These are phyloP conservation scores for Ophiobolus disseminans DNA, from an alignment of 2,329 filamentous ascomycete species.

Conservation along the genomic window DNA sequence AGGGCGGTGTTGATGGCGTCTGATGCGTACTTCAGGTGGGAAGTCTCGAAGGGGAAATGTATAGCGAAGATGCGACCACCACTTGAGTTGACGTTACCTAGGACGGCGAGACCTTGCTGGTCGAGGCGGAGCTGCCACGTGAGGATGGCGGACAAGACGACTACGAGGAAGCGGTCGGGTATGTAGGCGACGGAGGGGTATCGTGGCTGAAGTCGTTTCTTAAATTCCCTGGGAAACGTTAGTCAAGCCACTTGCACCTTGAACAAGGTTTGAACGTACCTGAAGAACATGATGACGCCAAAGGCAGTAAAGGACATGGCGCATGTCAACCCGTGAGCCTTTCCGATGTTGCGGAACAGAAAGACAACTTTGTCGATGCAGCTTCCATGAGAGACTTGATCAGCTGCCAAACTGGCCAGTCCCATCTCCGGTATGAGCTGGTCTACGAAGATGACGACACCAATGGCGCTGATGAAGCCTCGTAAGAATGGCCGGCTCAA, in stretches of 20 bases:
- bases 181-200: slow-evolving; percentile 85
- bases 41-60: slow-evolving; percentile 80
- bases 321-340: slow-evolving; percentile 77
- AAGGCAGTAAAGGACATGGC: slow-evolving; percentile 82
- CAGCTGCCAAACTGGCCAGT: slow-evolving; percentile 69
- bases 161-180: slow-evolving; percentile 89
- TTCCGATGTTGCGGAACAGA: slow-evolving; percentile 69
- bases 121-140: slow-evolving; percentile 82
- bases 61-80: slow-evolving; percentile 79
- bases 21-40: slow-evolving; percentile 80
- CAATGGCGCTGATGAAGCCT: slow-evolving; percentile 96
- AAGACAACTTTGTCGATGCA: slow-evolving; percentile 87
- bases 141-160: slow-evolving; percentile 81
- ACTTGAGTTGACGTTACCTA: slow-evolving; percentile 79
- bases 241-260: slow-evolving; percentile 8
- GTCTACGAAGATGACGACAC: slow-evolving; percentile 94
- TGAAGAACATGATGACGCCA: slow-evolving; percentile 85
- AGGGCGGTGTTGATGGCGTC: slow-evolving; percentile 91
- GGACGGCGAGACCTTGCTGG: slow-evolving; percentile 76
- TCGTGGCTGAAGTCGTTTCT: slow-evolving; percentile 78
- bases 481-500: slow-evolving; percentile 89
- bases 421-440: slow-evolving; percentile 92
- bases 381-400: slow-evolving; percentile 81
- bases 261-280: slow-evolving; percentile 59
- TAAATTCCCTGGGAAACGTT: slow-evolving; percentile 69